phyloP scores from a whole-genome alignment of 371 early-diverging fungal species.

The Rhizomucor miehei region DNA sequence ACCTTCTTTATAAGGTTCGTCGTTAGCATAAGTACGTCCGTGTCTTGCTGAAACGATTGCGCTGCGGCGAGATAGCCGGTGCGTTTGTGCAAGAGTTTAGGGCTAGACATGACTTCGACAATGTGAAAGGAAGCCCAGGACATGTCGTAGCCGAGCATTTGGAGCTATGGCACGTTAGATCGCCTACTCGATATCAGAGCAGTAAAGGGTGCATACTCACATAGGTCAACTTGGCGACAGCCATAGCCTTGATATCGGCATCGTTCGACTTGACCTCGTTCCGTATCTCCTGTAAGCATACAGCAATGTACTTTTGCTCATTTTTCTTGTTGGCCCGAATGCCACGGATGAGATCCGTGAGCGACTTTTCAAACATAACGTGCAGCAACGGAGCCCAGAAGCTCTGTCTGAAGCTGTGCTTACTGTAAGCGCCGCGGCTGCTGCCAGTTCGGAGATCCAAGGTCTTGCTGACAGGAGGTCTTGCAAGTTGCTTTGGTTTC shows the following conservation, averaged over 20 bases:
- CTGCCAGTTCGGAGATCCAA: too few species aligned
- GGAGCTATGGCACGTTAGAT: slow-evolving; percentile 56
- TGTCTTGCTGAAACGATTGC: slow-evolving; percentile 88
- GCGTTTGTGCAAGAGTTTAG: slow-evolving; percentile 82
- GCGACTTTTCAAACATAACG: slow-evolving; percentile 79
- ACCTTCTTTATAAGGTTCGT: slow-evolving; percentile 96
- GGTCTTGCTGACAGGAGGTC: too few species aligned
- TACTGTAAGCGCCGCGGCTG: too few species aligned
- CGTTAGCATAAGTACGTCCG: slow-evolving; percentile 94
- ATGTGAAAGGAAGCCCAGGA: slow-evolving; percentile 95
- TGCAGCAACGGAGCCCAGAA: not conserved
- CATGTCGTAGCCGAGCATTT: slow-evolving; percentile 97
- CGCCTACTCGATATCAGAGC: not conserved
- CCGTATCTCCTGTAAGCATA: slow-evolving; percentile 84
- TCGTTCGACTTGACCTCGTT: slow-evolving; percentile 86
- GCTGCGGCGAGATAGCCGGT: slow-evolving; percentile 92
- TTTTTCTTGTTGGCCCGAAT: slow-evolving; percentile 91
- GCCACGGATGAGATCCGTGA: slow-evolving; percentile 89
- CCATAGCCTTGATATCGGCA: slow-evolving; percentile 79
- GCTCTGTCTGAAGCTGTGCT: not conserved
- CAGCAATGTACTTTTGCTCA: slow-evolving; percentile 83
- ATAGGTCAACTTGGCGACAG: slow-evolving; percentile 87
- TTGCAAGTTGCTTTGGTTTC: too few species aligned
- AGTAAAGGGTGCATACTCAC: slow-evolving; percentile 26
- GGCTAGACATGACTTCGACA: slow-evolving; percentile 95